A percentile compares a stretch with the other conserved stretches of the same genome.
Evolutionary conservation across 164 flowering plant species (phyloP).

Genomic region (Nymphaea thermarum): DNA sequence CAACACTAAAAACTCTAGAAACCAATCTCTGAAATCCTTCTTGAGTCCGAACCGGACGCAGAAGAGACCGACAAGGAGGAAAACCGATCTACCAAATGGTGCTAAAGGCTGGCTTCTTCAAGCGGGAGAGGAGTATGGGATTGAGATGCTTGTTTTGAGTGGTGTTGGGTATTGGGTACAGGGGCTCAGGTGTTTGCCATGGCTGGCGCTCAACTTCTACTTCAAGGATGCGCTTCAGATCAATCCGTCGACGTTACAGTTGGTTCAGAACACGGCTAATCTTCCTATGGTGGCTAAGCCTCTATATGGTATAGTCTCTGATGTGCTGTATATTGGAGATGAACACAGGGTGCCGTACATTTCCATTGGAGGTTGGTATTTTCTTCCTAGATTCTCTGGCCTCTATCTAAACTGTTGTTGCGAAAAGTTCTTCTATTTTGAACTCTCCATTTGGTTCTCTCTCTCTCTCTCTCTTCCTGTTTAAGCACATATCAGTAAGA

Average conservation of each 20-base stretch:
- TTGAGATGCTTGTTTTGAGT: conserved; percentile 45
- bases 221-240: conserved; percentile 56
- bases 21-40: conserved; percentile 14
- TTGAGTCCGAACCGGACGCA: conserved; percentile 9
- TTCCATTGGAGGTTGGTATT: conserved; percentile 66
- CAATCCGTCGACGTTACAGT: conserved; percentile 69
- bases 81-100: background rate
- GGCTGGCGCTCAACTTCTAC: conserved; percentile 79
- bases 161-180: conserved; percentile 90
- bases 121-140: background rate
- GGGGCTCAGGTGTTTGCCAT: conserved; percentile 93
- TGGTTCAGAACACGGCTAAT: conserved; percentile 56
- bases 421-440: background rate
- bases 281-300: conserved; percentile 97
- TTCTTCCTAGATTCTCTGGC: background rate
- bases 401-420: background rate
- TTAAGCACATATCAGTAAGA: no score
- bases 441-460: background rate
- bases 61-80: background rate
- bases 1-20: conserved; percentile 11
- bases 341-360: conserved; percentile 82
- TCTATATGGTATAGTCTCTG: conserved; percentile 74
- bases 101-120: background rate
- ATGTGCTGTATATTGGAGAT: conserved; percentile 71
- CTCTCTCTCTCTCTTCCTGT: no score